Conservation (phyloP, 1,284 basidiomycete genomes). For the Papiliotrema laurentii region DNA sequence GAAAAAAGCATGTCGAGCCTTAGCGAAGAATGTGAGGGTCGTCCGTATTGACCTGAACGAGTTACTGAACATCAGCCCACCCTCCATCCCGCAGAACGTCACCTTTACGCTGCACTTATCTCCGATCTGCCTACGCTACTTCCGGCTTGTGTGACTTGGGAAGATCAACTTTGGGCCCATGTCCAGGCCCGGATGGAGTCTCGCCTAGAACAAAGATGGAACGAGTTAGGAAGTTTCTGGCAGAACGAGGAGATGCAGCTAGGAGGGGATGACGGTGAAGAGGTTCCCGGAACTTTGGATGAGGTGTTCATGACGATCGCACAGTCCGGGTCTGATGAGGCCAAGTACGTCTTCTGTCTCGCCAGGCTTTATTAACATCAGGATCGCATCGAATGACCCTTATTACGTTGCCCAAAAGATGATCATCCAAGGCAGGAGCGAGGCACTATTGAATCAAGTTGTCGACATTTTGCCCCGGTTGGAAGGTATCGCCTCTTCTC, state of each 20-base stretch:
- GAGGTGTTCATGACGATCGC: slow-evolving; percentile 43
- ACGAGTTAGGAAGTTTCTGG: slow-evolving; percentile 48
- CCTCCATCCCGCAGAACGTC: slow-evolving; percentile 70
- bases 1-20: slow-evolving; percentile 75
- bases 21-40: slow-evolving; percentile 67
- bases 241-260: slow-evolving; percentile 29
- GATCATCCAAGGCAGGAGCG: slow-evolving; percentile 72
- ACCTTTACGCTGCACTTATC: slow-evolving; percentile 80
- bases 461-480: slow-evolving; percentile 55
- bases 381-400: slow-evolving; percentile 67
- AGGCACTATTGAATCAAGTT: slow-evolving; percentile 67
- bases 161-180: slow-evolving; percentile 92
- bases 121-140: slow-evolving; percentile 74
- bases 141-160: slow-evolving; percentile 80
- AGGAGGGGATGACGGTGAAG: slow-evolving; percentile 31
- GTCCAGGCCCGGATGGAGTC: slow-evolving; percentile 77
- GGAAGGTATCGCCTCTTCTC: slow-evolving; percentile 45
- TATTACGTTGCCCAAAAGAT: slow-evolving; percentile 67
- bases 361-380: slow-evolving; percentile 31
- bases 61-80: slow-evolving; percentile 53
- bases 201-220: slow-evolving; percentile 39
- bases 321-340: slow-evolving; percentile 26
- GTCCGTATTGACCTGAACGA: background rate
- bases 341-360: slow-evolving; percentile 32
- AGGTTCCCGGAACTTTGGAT: slow-evolving; percentile 34